phyloP scores from a whole-genome alignment of 1,139 yeast genomes.

The Debaryomyces sp. region DNA sequence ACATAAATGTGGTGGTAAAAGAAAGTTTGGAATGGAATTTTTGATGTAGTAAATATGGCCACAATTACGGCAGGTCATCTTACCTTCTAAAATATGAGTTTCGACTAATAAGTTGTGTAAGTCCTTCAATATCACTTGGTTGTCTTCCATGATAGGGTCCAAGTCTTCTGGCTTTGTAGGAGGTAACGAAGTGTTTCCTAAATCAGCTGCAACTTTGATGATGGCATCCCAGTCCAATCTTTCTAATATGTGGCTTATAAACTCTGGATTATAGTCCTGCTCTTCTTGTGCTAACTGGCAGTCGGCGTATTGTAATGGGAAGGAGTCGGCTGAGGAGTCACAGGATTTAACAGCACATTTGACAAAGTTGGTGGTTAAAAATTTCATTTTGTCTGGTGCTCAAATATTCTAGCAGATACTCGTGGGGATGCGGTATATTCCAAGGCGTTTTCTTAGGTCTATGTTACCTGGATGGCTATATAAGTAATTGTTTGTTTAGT shows the following conservation, averaged over 20 bases:
- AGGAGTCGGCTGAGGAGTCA: conserved; percentile 70
- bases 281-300: conserved; percentile 77
- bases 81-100: conserved; percentile 84
- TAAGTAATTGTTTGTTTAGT: neutral
- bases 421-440: neutral
- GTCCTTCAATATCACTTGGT: conserved; percentile 65
- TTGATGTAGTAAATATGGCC: conserved; percentile 86
- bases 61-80: conserved; percentile 86
- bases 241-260: conserved; percentile 74
- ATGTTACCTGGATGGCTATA: neutral
- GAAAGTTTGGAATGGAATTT: conserved; percentile 90
- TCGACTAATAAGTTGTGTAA: conserved; percentile 79
- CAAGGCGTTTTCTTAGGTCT: neutral
- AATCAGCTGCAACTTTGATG: conserved; percentile 71
- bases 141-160: conserved; percentile 58
- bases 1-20: conserved; percentile 86
- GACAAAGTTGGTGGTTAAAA: conserved; percentile 91
- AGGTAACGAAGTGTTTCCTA: conserved; percentile 71
- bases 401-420: neutral
- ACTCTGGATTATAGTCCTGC: conserved; percentile 82
- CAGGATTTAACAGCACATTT: conserved; percentile 90
- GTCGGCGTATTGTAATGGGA: conserved; percentile 76
- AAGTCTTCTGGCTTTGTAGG: conserved; percentile 63
- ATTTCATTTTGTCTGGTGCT: conserved; percentile 60
- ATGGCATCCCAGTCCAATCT: conserved; percentile 90